Conservation (phyloP, 2,329 filamentous ascomycete genomes). For the Colletotrichum musicola region DNA sequence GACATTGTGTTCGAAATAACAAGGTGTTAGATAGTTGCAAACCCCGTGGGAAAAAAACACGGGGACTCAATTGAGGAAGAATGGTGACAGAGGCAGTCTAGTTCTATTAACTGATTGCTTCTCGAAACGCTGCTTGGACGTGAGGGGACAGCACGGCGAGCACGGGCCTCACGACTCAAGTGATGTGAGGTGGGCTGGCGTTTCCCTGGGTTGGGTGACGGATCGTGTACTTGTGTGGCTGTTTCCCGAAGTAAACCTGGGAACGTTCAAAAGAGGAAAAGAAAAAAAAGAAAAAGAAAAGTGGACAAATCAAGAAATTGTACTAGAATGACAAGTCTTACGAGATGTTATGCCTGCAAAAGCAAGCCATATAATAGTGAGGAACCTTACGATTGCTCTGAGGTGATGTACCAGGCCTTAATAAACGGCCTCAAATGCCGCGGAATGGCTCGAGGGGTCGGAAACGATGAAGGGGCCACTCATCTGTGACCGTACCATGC, state of each 20-base stretch:
- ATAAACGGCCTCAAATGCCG: constrained; percentile 6
- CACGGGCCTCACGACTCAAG: constrained; percentile 19
- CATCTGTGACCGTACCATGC: constrained; percentile 30
- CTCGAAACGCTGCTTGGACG: constrained; percentile 37
- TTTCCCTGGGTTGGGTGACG: no score
- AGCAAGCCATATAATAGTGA: background rate
- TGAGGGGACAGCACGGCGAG: constrained; percentile 33
- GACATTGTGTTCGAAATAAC: no score
- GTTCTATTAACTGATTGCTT: constrained; percentile 13
- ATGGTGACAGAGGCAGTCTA: background rate
- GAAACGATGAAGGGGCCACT: constrained; percentile 31
- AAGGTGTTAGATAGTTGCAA: no score
- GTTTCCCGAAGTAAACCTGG: no score
- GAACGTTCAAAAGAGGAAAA: no score
- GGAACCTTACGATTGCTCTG: constrained; percentile 5
- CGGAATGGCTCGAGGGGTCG: constrained; percentile 23
- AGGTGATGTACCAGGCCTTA: constrained; percentile 31
- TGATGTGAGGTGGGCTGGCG: background rate
- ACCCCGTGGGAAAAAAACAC: background rate
- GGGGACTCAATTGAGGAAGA: background rate
- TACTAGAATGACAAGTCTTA: no score
- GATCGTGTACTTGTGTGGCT: no score
- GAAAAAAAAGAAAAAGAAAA: no score
- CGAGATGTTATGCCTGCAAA: background rate
- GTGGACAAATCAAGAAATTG: no score